A percentile compares a stretch with the other conserved stretches of the same genome.
These are phyloP conservation scores for Phytophthora pluvialis DNA, from an alignment of 352 stramenopile species.

Conservation along the genomic window DNA sequence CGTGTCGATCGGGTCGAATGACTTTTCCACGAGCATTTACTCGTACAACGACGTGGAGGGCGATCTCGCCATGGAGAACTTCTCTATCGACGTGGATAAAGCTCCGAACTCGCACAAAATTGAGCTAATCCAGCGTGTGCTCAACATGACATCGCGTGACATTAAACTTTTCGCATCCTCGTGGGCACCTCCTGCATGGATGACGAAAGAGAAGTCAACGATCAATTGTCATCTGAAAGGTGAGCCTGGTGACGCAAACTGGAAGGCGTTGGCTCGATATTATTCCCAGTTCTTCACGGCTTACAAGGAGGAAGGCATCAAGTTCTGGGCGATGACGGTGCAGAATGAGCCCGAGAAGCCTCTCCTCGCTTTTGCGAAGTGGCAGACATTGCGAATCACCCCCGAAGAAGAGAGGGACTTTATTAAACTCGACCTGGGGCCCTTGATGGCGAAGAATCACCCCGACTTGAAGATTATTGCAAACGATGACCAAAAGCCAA, in stretches of 20 bases:
- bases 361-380: constrained; percentile 46
- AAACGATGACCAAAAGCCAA: constrained; percentile 85
- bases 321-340: constrained; percentile 78
- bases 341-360: constrained; percentile 88
- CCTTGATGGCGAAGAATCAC: constrained; percentile 63
- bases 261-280: constrained; percentile 82
- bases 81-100: constrained; percentile 82
- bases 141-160: constrained; percentile 44
- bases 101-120: constrained; percentile 74
- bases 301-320: constrained; percentile 76
- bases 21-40: constrained; percentile 89
- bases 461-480: constrained; percentile 86
- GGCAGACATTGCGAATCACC: constrained; percentile 65
- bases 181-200: constrained; percentile 87
- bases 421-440: constrained; percentile 79
- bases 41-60: constrained; percentile 80
- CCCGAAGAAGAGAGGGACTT: constrained; percentile 60
- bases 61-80: constrained; percentile 88
- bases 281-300: constrained; percentile 87
- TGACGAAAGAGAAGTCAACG: constrained; percentile 78
- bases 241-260: constrained; percentile 61
- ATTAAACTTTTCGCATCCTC: constrained; percentile 55
- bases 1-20: constrained; percentile 83
- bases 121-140: constrained; percentile 62
- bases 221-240: constrained; percentile 67